These are phyloP conservation scores for Selaginella tamariscina DNA, from an alignment of 75 land plant species.

Conservation along the genomic window DNA sequence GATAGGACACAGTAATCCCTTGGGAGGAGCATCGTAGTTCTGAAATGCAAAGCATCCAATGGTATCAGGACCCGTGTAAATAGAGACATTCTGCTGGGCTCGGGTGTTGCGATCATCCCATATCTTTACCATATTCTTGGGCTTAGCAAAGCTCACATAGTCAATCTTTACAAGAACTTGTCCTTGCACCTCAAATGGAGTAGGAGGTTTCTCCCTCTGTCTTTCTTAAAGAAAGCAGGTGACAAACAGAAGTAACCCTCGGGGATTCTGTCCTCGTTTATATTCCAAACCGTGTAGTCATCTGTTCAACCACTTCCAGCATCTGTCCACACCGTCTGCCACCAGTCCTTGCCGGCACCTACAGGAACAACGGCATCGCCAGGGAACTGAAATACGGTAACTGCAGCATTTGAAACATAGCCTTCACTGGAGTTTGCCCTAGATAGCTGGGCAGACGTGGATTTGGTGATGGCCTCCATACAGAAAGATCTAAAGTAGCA, in stretches of 20 bases:
- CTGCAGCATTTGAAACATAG: neutral
- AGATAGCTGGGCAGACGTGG: neutral
- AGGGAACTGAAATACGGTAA: neutral
- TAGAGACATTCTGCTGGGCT: slow-evolving; percentile 4
- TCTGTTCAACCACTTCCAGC: neutral
- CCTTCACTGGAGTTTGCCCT: slow-evolving; percentile 4
- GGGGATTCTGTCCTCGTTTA: slow-evolving; percentile 9
- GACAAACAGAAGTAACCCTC: neutral
- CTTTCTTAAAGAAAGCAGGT: slow-evolving; percentile 10
- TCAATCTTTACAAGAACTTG: slow-evolving; percentile 9
- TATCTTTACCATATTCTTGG: neutral
- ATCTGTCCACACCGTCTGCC: neutral
- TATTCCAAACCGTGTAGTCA: slow-evolving; percentile 5
- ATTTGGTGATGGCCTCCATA: neutral
- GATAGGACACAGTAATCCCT: neutral
- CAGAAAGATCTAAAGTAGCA: neutral
- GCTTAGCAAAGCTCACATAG: neutral
- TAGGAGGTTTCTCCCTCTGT: neutral
- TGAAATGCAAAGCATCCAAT: slow-evolving; percentile 3
- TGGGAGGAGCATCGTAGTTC: slow-evolving; percentile 9
- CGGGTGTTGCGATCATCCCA: slow-evolving; percentile 3
- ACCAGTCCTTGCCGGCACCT: neutral
- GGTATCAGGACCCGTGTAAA: neutral
- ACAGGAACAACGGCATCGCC: neutral
- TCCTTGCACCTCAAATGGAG: neutral